phyloP scores from a whole-genome alignment of 306 rosid genomes.

The Hippophae gyantsensis region DNA sequence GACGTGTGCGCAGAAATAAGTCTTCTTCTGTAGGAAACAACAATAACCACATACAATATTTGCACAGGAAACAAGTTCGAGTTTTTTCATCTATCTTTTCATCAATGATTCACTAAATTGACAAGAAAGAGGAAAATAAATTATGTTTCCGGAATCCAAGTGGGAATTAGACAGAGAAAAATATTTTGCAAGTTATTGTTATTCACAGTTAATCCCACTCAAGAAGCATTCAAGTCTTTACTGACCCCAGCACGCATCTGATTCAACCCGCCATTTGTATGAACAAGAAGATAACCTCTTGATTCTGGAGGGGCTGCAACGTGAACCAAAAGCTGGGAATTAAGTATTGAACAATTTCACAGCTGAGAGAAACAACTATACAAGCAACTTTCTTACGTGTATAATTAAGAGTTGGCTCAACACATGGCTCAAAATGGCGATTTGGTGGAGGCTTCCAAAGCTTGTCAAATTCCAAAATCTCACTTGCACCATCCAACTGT shows the following conservation, averaged over 20 bases:
- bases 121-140: too few species aligned
- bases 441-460: conserved; percentile 81
- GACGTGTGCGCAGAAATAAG: too few species aligned
- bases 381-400: conserved; percentile 39
- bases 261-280: conserved; percentile 91
- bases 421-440: conserved; percentile 59
- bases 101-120: too few species aligned
- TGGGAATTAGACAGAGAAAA: not conserved
- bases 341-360: conserved; percentile 8
- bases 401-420: conserved; percentile 53
- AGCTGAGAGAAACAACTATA: conserved; percentile 5
- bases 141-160: too few species aligned
- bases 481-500: conserved; percentile 41
- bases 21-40: too few species aligned
- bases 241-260: conserved; percentile 98
- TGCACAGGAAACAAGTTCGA: too few species aligned
- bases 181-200: not conserved
- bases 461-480: conserved; percentile 42
- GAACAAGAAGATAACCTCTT: conserved; percentile 74
- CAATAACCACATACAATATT: too few species aligned
- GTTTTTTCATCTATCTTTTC: too few species aligned
- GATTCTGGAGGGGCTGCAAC: conserved; percentile 55
- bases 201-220: not conserved
- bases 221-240: conserved; percentile 5
- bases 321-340: conserved; percentile 12